Evolutionary conservation across 202 grass and related monocot species (phyloP), one percentile per base, ranked within the genome.

Genomic region (Panicum virgatum): DNA sequence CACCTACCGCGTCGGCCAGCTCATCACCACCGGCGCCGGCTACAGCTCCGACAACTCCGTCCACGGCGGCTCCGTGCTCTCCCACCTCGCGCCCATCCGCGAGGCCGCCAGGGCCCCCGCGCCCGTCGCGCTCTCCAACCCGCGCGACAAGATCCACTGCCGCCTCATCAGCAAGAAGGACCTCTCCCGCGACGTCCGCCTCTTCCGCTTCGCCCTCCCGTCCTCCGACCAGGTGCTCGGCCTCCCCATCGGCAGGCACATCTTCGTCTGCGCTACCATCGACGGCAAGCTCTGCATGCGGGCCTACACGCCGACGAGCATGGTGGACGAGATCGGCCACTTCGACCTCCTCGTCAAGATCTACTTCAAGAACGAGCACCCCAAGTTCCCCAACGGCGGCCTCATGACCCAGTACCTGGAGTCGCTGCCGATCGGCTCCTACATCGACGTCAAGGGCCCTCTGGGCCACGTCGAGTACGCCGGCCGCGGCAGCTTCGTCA

Each of bases 311-410:
- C 96, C 96, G 1, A 92, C 89, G 51, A 99, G 93, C 71, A 38
- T 80, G 44, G 87, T 89, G 22, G 92, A 99, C 61, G 80, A 87
- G 85, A 83, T 94, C 48, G 96, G 93, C 0, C 82, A 99, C 2
- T 90, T 99, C 46, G 93, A 99, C 11, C 93, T 99, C 46, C 87
- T 99, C 40, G 82, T 99, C 12, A 99, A 96, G 87, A 75, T 96
- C 7, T 97, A 93, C 85, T 93, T 91, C 84, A 91, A 91, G 84
- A 76, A 92, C 32, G 89, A 93, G 77, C 83, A 97, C 76, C 91
- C 86, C n/a, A 93, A 88, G 25, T 97, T 97, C 81, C 91, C 91
- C 73, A 68, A 76, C 22, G 94, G 94, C 10, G 94, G 94, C 9
- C 71, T 93, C 74, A 97, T 97, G 94, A 93, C 91, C 2, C 91